Percentiles rank a stretch among this genome's conserved stretches.
These are phyloP conservation scores for Aspergillus eucalypticola DNA, from an alignment of 2,329 filamentous ascomycete genomes.

Conservation along the genomic window DNA sequence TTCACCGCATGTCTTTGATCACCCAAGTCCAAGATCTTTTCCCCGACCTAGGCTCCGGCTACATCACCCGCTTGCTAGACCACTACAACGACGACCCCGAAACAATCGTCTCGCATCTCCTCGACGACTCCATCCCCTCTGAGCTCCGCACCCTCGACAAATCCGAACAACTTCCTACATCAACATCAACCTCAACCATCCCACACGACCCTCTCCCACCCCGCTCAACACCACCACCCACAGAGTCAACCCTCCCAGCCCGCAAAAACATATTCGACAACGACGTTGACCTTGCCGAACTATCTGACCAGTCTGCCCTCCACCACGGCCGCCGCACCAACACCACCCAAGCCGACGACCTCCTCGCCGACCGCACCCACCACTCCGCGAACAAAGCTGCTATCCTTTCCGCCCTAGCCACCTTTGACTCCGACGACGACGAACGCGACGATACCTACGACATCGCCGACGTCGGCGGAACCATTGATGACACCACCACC, in stretches of 20 bases:
- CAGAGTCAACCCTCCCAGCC: slow-evolving; percentile 31
- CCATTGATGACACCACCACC: slow-evolving; percentile 72
- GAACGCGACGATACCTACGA: slow-evolving; percentile 98
- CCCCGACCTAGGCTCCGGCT: slow-evolving; percentile 79
- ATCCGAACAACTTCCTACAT: slow-evolving; percentile 53
- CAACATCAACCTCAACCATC: slow-evolving; percentile 44
- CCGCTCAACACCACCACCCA: slow-evolving; percentile 30
- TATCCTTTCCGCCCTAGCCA: slow-evolving; percentile 81
- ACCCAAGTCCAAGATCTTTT: slow-evolving; percentile 93
- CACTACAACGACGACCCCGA: slow-evolving; percentile 77
- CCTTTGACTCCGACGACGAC: slow-evolving; percentile 92
- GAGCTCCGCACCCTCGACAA: slow-evolving; percentile 67
- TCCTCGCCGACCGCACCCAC: slow-evolving; percentile 64
- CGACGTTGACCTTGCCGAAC: slow-evolving; percentile 70
- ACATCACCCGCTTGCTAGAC: slow-evolving; percentile 75
- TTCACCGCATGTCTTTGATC: slow-evolving; percentile 81
- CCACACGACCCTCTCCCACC: slow-evolving; percentile 56
- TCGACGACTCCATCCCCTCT: slow-evolving; percentile 73
- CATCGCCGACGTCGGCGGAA: slow-evolving; percentile 84
- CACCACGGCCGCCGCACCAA: slow-evolving; percentile 77
- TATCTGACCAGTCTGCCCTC: slow-evolving; percentile 58
- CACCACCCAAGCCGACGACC: slow-evolving; percentile 66
- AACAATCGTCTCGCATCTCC: slow-evolving; percentile 74
- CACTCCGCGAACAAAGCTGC: slow-evolving; percentile 74
- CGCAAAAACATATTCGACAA: slow-evolving; percentile 77